These are phyloP conservation scores for Yarrowia sp. DNA, from an alignment of 805 yeast species.

Conservation along the genomic window DNA sequence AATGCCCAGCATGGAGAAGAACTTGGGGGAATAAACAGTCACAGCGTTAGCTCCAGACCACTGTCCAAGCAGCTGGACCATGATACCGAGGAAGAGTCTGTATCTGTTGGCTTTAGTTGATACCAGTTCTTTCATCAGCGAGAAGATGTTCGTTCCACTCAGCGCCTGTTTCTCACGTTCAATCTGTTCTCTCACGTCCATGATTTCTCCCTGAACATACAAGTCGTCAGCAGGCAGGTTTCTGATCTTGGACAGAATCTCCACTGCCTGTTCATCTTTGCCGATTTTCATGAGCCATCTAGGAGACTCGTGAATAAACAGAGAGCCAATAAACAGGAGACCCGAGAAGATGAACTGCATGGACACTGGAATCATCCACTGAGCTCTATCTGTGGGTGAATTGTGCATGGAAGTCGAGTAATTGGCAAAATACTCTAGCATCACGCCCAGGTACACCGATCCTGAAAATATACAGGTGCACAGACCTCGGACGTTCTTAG, in stretches of 20 bases:
- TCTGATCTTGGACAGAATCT: background rate
- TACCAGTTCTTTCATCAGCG: background rate
- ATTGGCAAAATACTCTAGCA: constrained; percentile 7
- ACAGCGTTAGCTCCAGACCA: constrained; percentile 1
- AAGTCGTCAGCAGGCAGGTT: background rate
- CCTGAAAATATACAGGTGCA: constrained; percentile 5
- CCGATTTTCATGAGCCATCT: constrained; percentile 7
- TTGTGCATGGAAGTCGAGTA: background rate
- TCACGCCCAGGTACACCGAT: constrained; percentile 5
- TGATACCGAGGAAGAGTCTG: background rate
- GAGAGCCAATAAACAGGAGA: background rate
- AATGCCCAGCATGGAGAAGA: constrained; percentile 5
- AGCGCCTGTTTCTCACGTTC: constrained; percentile 10
- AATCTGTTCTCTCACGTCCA: constrained; percentile 4
- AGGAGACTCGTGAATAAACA: background rate
- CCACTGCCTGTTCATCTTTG: background rate
- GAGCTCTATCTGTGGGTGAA: background rate
- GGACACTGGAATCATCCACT: background rate
- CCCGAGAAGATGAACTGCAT: constrained; percentile 6
- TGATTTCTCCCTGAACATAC: constrained; percentile 2
- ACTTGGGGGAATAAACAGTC: background rate
- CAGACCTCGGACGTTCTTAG: background rate
- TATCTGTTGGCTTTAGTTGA: constrained; percentile 9
- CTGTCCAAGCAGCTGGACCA: constrained; percentile 3
- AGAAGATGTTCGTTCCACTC: background rate